Percentiles rank a stretch among this genome's conserved stretches.
Evolutionary conservation across 495 filamentous ascomycete genomes (phyloP).

Genomic region (Podospora conica): DNA sequence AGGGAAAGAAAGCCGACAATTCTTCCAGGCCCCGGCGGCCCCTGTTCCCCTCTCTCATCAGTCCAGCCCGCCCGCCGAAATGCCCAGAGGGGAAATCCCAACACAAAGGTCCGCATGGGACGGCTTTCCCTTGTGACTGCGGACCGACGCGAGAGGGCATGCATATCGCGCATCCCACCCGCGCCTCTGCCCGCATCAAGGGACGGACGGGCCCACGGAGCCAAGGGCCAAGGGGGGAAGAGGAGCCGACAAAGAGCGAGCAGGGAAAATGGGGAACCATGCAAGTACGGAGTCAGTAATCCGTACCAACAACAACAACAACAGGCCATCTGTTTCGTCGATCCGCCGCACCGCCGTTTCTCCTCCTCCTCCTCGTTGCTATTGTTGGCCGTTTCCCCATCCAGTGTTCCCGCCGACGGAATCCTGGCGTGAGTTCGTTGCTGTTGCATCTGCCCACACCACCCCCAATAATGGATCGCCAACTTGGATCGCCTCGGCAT

Average conservation of each 20-base stretch:
- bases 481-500: background rate
- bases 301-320: background rate
- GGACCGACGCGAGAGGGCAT: conserved; percentile 27
- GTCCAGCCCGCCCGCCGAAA: background rate
- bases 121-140: conserved; percentile 32
- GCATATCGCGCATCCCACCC: conserved; percentile 1
- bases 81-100: background rate
- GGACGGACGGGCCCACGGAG: background rate
- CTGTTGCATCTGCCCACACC: background rate
- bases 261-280: too few species aligned
- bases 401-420: background rate
- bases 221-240: background rate
- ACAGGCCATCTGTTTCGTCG: background rate
- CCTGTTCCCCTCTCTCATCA: background rate
- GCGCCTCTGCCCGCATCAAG: background rate
- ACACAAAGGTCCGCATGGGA: conserved; percentile 11
- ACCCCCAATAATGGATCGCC: background rate
- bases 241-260: background rate
- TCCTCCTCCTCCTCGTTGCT: background rate
- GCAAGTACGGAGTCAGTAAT: too few species aligned
- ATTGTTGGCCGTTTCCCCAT: background rate
- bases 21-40: background rate
- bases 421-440: background rate
- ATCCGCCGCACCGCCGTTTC: background rate
- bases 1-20: background rate